phyloP scores from a whole-genome alignment of 345 rosid genomes.

The Citrus medica region DNA sequence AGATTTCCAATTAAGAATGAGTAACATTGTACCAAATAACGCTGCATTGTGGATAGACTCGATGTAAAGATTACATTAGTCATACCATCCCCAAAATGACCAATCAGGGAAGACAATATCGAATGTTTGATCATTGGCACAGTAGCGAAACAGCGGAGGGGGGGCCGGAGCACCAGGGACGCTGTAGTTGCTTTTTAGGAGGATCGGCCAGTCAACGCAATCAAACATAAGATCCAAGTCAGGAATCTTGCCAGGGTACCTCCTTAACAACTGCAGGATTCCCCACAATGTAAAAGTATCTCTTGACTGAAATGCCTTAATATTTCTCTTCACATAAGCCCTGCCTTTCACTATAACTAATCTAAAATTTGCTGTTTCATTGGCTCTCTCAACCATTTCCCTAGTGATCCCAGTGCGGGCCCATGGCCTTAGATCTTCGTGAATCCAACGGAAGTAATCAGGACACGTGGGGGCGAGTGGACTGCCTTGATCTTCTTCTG shows the following conservation, averaged over 20 bases:
- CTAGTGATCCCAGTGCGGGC: conserved; percentile 62
- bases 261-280: conserved; percentile 64
- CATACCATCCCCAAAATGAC: conserved; percentile 96
- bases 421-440: conserved; percentile 91
- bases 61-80: neutral
- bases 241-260: conserved; percentile 76
- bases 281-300: conserved; percentile 88
- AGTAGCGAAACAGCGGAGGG: conserved; percentile 72
- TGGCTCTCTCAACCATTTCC: conserved; percentile 57
- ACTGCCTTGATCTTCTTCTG: conserved; percentile 17
- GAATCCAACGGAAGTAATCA: conserved; percentile 90
- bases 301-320: conserved; percentile 60
- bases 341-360: conserved; percentile 51
- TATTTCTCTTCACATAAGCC: conserved; percentile 50
- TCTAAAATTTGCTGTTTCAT: conserved; percentile 54
- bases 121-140: conserved; percentile 48
- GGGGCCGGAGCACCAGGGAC: conserved; percentile 47
- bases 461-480: conserved; percentile 45
- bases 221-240: conserved; percentile 86
- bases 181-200: conserved; percentile 17
- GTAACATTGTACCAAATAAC: neutral
- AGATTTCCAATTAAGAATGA: neutral
- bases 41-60: neutral
- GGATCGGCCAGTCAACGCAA: conserved; percentile 77
- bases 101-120: conserved; percentile 85